A percentile compares a stretch with the other conserved stretches of the same genome.
These are phyloP conservation scores for Xylaria hypoxylon DNA, from an alignment of 2,329 filamentous ascomycete genomes.

Conservation along the genomic window DNA sequence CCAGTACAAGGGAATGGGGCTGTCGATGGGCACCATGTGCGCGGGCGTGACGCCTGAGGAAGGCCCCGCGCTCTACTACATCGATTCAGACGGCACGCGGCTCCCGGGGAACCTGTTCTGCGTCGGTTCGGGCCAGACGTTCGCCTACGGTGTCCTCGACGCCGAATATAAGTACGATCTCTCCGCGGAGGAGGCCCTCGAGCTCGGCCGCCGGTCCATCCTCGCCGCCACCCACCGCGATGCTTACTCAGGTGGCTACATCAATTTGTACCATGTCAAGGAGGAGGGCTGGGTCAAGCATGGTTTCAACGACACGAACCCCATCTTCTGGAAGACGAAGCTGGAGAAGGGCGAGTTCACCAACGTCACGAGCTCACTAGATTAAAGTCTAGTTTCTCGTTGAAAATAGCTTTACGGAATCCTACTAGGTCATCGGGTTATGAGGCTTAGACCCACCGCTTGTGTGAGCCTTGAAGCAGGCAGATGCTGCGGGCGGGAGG, in stretches of 20 bases:
- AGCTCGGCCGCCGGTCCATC: constrained; percentile 91
- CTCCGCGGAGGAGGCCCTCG: constrained; percentile 86
- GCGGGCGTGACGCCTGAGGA: constrained; percentile 95
- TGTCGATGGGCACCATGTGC: constrained; percentile 99
- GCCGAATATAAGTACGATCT: constrained; percentile 94
- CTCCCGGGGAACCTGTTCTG: constrained; percentile 96
- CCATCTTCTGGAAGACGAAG: constrained; percentile 99
- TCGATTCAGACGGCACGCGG: constrained; percentile 95
- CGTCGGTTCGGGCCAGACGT: constrained; percentile 97
- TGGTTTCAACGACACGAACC: constrained; percentile 97
- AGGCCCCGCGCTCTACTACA: constrained; percentile 98
- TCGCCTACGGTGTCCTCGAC: constrained; percentile 97
- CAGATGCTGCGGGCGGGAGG: background rate
- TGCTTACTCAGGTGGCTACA: constrained; percentile 98
- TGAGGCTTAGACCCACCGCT: background rate
- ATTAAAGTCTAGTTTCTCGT: constrained; percentile 45
- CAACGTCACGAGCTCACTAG: constrained; percentile 85
- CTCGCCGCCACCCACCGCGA: constrained; percentile 96
- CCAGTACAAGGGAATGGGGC: constrained; percentile 97
- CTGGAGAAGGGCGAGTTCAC: constrained; percentile 98
- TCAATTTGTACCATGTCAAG: constrained; percentile 99
- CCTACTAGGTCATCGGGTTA: constrained; percentile 3
- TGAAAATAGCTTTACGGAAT: background rate
- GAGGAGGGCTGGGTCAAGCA: constrained; percentile 99
- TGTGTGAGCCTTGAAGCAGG: constrained; percentile 6